Evolutionary conservation across 75 land plant genomes (phyloP), one percentile per base, ranked within the genome.

Genomic region (Pseudotsuga menziesii): DNA sequence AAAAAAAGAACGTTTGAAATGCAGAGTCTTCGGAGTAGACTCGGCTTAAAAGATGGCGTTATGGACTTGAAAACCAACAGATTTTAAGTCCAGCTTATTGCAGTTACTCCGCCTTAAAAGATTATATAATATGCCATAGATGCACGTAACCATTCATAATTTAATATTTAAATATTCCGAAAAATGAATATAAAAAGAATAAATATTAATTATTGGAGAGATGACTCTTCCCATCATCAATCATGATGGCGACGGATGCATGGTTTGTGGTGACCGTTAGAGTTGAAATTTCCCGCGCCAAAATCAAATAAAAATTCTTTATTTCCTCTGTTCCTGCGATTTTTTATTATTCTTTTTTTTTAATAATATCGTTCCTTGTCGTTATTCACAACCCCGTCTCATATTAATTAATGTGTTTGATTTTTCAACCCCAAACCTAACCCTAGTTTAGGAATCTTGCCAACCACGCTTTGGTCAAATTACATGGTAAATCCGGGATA

Each of bases 21-120:
- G 48, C 71, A 67, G 48, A 36, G 71, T 44, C 48, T 44, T 44
- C 48, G 48, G 48, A 44, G 48, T 44, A 44, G 48, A 67, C 48
- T 67, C 71, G 71, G 71, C 71, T 39, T 67, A 39, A 67, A 67
- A 67, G 48, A 67, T 67, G 71, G 71, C 71, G 71, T 67, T 67
- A 67, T 36, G 19, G 44, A 67, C 48, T 39, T 32, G 48, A 19
- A 67, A 67, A 67, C 39, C n/a, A 67, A 16, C 71, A 39, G 71
- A 67, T 67, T 67, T 39, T 36, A 39, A 27, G 67, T 35, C 67
- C 67, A 16, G 29, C 32, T 63, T 32, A 29, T 35, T 27, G 67
- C 67, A 67, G 44, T 36, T 36, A 20, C 71, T 36, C 17, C 19
- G 48, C 36, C 19, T 17, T 6, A n/a, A 36, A 67, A 20, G 39